Percentiles rank a stretch among this genome's conserved stretches.
phyloP scores from a whole-genome alignment of 805 yeast species.

The Hanseniaspora hatyaiensis region DNA sequence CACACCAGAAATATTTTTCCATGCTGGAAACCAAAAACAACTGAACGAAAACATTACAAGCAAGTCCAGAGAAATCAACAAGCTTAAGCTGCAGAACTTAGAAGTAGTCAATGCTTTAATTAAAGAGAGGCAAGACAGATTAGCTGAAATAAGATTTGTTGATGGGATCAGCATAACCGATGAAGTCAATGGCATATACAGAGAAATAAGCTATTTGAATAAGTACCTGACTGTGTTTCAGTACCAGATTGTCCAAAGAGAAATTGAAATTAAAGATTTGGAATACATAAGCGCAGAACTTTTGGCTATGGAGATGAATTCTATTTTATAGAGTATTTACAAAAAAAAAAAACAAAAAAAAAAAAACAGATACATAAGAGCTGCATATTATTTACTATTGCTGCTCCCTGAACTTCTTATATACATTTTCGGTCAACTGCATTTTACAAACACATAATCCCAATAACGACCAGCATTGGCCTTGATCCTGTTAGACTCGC shows the following conservation, averaged over 20 bases:
- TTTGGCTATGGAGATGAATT: constrained; percentile 10
- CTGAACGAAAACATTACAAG: neutral
- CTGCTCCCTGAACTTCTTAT: too few relatives aligned
- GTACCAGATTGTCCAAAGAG: constrained; percentile 3
- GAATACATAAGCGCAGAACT: constrained; percentile 14
- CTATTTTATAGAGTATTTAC: neutral
- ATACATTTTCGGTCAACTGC: too few relatives aligned
- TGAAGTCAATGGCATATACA: constrained; percentile 2
- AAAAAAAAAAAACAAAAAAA: neutral
- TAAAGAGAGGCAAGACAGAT: constrained; percentile 1
- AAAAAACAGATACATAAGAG: neutral
- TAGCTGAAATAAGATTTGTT: constrained; percentile 9
- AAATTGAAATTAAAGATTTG: constrained; percentile 7
- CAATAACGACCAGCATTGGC: too few relatives aligned
- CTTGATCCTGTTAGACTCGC: too few relatives aligned
- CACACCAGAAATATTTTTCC: constrained; percentile 1
- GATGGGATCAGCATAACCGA: neutral
- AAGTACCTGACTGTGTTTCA: neutral
- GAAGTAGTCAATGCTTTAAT: constrained; percentile 3
- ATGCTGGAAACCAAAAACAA: neutral
- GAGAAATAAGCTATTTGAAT: constrained; percentile 1
- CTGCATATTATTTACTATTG: neutral
- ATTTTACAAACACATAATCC: too few relatives aligned
- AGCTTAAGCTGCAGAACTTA: neutral
- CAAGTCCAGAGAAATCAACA: neutral